Base-by-base conservation (phyloP, 495 filamentous ascomycete genomes). In the Achaetomiella virescens region DNA sequence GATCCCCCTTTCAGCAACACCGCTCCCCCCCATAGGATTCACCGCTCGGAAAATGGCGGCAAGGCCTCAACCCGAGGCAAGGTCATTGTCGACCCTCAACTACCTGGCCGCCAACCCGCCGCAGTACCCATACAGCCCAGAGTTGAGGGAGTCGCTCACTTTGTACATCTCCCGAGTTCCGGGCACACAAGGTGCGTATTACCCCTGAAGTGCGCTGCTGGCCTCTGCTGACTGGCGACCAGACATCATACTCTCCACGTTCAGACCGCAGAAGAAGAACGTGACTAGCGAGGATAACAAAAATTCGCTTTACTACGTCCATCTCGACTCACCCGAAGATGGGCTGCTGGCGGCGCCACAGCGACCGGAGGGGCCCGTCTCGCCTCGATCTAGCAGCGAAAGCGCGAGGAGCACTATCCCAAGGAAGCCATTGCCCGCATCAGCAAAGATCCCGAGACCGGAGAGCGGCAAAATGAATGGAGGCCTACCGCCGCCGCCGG, bases 221-320 rank as follows among this genome's bases (percentile, higher is more conserved):
- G 9, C 33, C 3, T 52, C n/a, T 64, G 48, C 55, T 61, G 49
- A 49, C 56, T 7, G 10, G 37, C n/a, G 21, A 6, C 24, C 53
- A 95, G 93, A 97, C 78, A 80, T 97, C 42, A 93, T 98, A 55
- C 81, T 97, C n/a, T 91, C 92, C 9, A 87, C 93, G 1, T 73
- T 95, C 20, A 91, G 92, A 69, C 93, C 93, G 17, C 82, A 87
- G 17, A 76, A 84, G 17, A 93, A 92, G 67, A 89, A 89, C 37
- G 88, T 97, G 24, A 95, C 88, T 0, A 87, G 82, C 8, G 84
- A 89, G 64, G 92, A 96, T 67, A 86, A 97, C 33, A 82, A 86
- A 45, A 88, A 84, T 59, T 93, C 86, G 11, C 78, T 98, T 3
- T 98, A 97, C 71, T 97, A 92, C 64, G 70, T 96, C 35, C 93